Percentiles rank a stretch among this genome's conserved stretches.
Evolutionary conservation across 352 stramenopile species (phyloP).

Genomic region (Blastocystis sp.): DNA sequence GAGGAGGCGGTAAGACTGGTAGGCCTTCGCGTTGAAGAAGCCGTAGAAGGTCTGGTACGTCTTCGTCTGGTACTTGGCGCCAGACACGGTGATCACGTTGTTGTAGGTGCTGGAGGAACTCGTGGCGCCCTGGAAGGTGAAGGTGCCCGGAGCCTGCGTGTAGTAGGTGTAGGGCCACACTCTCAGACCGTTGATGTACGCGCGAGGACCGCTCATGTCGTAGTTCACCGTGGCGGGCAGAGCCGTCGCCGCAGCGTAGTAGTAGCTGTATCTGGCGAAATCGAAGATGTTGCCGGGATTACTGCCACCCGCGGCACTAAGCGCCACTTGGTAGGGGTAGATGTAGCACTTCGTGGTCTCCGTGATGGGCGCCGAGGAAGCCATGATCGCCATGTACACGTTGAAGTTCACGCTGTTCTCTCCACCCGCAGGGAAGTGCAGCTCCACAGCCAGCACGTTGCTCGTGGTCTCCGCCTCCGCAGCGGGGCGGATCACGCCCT

Average conservation of each 20-base stretch:
- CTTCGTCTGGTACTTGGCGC: neutral
- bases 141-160: neutral
- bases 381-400: neutral
- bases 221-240: neutral
- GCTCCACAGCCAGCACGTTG: slow-evolving; percentile 8
- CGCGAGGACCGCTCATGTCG: too few species aligned
- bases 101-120: neutral
- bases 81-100: neutral
- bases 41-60: too few species aligned
- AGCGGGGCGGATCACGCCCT: too few species aligned
- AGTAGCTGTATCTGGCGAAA: too few species aligned
- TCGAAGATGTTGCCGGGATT: too few species aligned
- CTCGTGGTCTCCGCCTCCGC: too few species aligned
- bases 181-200: neutral
- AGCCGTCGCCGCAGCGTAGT: neutral
- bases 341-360: neutral
- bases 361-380: neutral
- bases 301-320: too few species aligned
- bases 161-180: slow-evolving; percentile 1
- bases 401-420: slow-evolving; percentile 9
- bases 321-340: too few species aligned
- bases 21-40: slow-evolving; percentile 19
- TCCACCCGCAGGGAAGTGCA: slow-evolving; percentile 4
- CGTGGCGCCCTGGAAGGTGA: slow-evolving; percentile 15
- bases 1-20: neutral